These are phyloP conservation scores for Lodderomyces metapsilosis DNA, from an alignment of 1,139 yeast genomes.

Conservation along the genomic window DNA sequence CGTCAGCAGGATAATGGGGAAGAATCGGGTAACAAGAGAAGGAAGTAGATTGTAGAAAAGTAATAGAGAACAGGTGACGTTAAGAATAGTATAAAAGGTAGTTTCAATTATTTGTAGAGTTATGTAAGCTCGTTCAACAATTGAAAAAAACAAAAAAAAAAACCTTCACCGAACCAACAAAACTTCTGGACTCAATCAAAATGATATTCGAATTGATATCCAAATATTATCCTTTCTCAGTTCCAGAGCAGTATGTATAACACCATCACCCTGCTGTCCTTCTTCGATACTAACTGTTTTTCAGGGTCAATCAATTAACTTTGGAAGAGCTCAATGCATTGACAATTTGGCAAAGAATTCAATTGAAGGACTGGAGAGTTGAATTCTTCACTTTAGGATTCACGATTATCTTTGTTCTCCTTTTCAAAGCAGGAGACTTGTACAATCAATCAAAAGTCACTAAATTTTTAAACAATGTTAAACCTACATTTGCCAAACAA, in stretches of 20 bases:
- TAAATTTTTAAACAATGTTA: constrained; percentile 44
- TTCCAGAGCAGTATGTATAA: constrained; percentile 9
- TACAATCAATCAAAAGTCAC: constrained; percentile 59
- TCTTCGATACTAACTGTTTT: constrained; percentile 8
- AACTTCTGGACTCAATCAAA: neutral
- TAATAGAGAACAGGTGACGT: too few species aligned
- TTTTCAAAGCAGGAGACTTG: constrained; percentile 57
- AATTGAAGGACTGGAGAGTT: constrained; percentile 68
- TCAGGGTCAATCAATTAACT: constrained; percentile 25
- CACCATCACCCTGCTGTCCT: neutral
- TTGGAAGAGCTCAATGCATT: constrained; percentile 51
- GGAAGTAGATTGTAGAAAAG: constrained; percentile 6
- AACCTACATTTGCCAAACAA: constrained; percentile 54
- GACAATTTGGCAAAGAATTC: constrained; percentile 51
- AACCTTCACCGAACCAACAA: too few species aligned
- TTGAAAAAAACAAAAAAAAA: constrained; percentile 1
- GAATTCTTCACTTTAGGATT: constrained; percentile 60
- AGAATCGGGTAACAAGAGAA: constrained; percentile 21
- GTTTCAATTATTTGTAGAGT: too few species aligned
- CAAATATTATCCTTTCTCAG: constrained; percentile 13
- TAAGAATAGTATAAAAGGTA: too few species aligned
- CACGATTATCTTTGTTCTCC: constrained; percentile 41
- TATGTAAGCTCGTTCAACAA: constrained; percentile 1
- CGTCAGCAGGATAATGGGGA: constrained; percentile 21
- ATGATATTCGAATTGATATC: constrained; percentile 14